Evolutionary conservation across 1,139 yeast genomes (phyloP).

Genomic region (Blastobotrys ciferrii): DNA sequence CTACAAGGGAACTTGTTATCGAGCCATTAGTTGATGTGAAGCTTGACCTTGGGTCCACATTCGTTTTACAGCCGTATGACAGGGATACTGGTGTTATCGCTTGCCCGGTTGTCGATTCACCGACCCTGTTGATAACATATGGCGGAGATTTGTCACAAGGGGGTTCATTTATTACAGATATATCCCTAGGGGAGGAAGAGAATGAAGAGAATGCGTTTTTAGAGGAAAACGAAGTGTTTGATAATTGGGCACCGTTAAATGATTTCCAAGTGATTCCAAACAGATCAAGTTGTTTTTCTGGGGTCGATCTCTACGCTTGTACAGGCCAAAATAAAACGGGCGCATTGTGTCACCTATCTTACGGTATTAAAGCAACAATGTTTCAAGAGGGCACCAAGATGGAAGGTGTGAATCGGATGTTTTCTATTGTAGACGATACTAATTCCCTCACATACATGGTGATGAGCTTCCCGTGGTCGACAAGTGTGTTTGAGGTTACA

Average conservation of each 20-base stretch:
- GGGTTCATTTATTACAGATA: slow-evolving; percentile 13
- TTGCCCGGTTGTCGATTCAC: slow-evolving; percentile 11
- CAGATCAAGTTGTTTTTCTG: slow-evolving; percentile 24
- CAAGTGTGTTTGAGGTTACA: slow-evolving; percentile 34
- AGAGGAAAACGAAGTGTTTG: slow-evolving; percentile 27
- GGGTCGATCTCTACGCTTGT: slow-evolving; percentile 49
- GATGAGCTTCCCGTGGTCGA: slow-evolving; percentile 43
- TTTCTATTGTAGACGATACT: slow-evolving; percentile 24
- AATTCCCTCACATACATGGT: slow-evolving; percentile 32
- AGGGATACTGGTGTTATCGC: slow-evolving; percentile 11
- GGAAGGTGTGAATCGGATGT: slow-evolving; percentile 25
- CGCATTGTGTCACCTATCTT: slow-evolving; percentile 42
- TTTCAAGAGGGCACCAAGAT: slow-evolving; percentile 25
- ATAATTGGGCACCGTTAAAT: slow-evolving; percentile 51
- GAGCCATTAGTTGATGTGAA: slow-evolving; percentile 13
- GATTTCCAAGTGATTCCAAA: slow-evolving; percentile 38
- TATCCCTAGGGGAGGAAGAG: slow-evolving; percentile 10
- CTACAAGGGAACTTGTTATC: slow-evolving; percentile 9
- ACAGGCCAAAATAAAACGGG: slow-evolving; percentile 46
- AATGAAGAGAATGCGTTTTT: slow-evolving; percentile 15
- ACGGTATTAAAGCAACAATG: slow-evolving; percentile 42
- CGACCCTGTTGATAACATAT: slow-evolving; percentile 18
- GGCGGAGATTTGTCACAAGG: slow-evolving; percentile 25
- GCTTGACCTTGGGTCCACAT: slow-evolving; percentile 21
- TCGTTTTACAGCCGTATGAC: slow-evolving; percentile 22